Evolutionary conservation across 1,139 yeast genomes (phyloP).

Genomic region (Spathaspora jeffriesii): DNA sequence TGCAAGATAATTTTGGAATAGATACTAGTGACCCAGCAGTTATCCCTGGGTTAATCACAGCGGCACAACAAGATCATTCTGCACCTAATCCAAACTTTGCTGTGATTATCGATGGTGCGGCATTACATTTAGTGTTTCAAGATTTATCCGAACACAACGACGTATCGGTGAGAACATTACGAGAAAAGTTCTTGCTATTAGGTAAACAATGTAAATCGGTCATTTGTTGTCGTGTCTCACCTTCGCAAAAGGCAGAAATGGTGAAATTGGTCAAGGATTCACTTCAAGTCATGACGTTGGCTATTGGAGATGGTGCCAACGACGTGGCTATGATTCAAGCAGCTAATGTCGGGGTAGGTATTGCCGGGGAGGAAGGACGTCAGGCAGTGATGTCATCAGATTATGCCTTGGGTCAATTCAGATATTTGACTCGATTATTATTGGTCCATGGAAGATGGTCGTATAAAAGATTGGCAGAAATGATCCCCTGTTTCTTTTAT

Average conservation of each 20-base stretch:
- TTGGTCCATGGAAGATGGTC: constrained; percentile 70
- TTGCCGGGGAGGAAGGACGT: constrained; percentile 70
- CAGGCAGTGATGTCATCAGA: constrained; percentile 71
- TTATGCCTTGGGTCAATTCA: constrained; percentile 65
- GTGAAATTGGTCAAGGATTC: constrained; percentile 52
- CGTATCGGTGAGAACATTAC: constrained; percentile 17
- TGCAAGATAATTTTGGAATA: constrained; percentile 42
- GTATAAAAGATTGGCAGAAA: constrained; percentile 59
- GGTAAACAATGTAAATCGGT: constrained; percentile 65
- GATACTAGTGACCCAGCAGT: constrained; percentile 19
- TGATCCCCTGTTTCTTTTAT: constrained; percentile 67
- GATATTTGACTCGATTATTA: constrained; percentile 53
- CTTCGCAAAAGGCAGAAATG: constrained; percentile 62
- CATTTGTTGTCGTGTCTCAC: constrained; percentile 66
- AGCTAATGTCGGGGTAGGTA: constrained; percentile 66
- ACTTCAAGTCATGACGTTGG: constrained; percentile 61
- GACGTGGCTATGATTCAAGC: constrained; percentile 73
- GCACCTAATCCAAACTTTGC: constrained; percentile 50
- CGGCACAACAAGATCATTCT: constrained; percentile 49
- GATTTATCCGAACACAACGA: constrained; percentile 18
- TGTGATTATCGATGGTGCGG: constrained; percentile 57
- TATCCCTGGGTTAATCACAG: constrained; percentile 33
- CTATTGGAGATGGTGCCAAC: constrained; percentile 70
- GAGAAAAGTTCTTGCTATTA: constrained; percentile 49
- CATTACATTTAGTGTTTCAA: constrained; percentile 44